A percentile compares a stretch with the other conserved stretches of the same genome.
Conservation (phyloP, 345 rosid genomes). For the Euphorbia peplus region DNA sequence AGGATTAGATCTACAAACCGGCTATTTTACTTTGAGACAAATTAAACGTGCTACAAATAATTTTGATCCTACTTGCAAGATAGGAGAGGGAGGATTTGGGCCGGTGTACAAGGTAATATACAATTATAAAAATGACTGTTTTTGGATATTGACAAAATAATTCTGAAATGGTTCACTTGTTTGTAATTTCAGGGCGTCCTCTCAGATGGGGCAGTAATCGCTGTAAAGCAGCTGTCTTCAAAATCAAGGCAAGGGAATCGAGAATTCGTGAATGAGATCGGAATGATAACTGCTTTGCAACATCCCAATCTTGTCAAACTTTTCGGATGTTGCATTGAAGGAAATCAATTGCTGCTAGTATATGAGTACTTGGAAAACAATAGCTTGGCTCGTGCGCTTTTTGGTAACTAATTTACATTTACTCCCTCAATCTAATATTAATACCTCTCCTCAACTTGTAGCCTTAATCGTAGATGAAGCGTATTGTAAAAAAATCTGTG, state of each 20-base stretch:
- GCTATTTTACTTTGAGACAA: conserved; percentile 66
- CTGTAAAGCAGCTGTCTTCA: conserved; percentile 69
- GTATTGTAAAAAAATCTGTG: too few species aligned
- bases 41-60: conserved; percentile 70
- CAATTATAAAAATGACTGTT: neutral
- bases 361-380: conserved; percentile 70
- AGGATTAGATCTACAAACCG: conserved; percentile 69
- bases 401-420: conserved; percentile 1
- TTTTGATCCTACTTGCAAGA: conserved; percentile 66
- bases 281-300: conserved; percentile 69
- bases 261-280: conserved; percentile 63
- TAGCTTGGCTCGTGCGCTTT: conserved; percentile 50
- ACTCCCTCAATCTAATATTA: neutral
- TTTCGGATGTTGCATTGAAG: conserved; percentile 61
- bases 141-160: neutral
- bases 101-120: conserved; percentile 78
- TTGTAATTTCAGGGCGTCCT: conserved; percentile 46
- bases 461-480: too few species aligned
- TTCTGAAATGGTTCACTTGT: conserved; percentile 9
- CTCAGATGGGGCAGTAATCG: conserved; percentile 49
- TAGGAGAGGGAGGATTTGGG: conserved; percentile 95
- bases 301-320: conserved; percentile 67
- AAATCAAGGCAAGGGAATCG: conserved; percentile 73
- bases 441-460: too few species aligned
- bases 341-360: conserved; percentile 55